phyloP scores from a whole-genome alignment of 1,139 yeast species.

The Arxiozyma slooffiae region DNA sequence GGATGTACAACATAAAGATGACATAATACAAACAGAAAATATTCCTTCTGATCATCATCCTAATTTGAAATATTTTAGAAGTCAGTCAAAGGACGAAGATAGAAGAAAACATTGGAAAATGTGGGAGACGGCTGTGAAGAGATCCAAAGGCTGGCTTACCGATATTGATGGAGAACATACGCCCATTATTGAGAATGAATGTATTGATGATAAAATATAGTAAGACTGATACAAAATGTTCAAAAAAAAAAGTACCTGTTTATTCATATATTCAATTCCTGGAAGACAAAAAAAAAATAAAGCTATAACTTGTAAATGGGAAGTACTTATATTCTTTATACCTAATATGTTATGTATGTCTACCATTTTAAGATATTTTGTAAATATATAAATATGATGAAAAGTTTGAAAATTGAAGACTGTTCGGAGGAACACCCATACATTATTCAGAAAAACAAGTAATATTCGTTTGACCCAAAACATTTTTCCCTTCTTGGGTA shows the following conservation, averaged over 20 bases:
- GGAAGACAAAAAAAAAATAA: neutral
- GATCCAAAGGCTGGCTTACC: conserved; percentile 67
- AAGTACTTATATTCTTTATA: no score
- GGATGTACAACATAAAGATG: conserved; percentile 1
- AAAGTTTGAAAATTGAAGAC: neutral
- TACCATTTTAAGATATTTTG: no score
- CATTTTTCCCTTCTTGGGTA: neutral
- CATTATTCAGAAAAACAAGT: neutral
- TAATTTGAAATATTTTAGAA: conserved; percentile 37
- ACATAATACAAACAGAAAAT: conserved; percentile 16
- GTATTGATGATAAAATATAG: neutral
- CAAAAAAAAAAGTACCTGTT: neutral
- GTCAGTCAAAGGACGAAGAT: conserved; percentile 48
- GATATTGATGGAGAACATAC: conserved; percentile 16
- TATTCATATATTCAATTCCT: neutral
- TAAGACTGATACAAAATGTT: no score
- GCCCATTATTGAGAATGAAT: neutral
- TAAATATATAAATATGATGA: no score
- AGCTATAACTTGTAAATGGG: no score
- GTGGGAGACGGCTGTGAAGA: conserved; percentile 75
- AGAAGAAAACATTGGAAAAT: conserved; percentile 59
- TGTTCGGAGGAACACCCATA: neutral
- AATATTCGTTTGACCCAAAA: neutral
- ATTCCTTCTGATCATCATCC: conserved; percentile 11
- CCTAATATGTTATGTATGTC: no score